Base-by-base conservation (phyloP, 2,329 filamentous ascomycete genomes). In the Exserohilum turcica region DNA sequence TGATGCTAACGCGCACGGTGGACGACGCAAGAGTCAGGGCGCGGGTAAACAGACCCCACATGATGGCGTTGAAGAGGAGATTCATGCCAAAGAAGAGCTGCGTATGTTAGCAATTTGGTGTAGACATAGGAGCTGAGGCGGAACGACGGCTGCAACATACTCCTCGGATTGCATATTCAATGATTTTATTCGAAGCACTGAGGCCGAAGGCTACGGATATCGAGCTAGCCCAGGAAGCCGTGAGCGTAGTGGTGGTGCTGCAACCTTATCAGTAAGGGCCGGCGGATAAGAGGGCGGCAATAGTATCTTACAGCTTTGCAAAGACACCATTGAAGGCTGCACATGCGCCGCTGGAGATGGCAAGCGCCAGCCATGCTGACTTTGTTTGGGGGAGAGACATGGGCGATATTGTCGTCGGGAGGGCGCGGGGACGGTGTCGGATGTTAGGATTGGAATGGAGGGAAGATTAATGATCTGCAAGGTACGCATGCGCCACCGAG, bases 21-120 rank as follows among this genome's bases (percentile, higher is more conserved):
- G 88, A 91, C 52, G 84, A 82, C 12, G 89, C 88, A 15, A 84
- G 82, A 0, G 89, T 85, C n/a, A 93, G 82, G 46, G 90, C 90
- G 43, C 85, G 83, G 6, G 90, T 93, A 77, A 92, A 93, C 42
- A 93, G 82, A 0, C 87, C 86, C 90, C 90, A 93, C 90, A 93
- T 93, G 74, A 91, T 79, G 46, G 84, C 88, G 67, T 92, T 91
- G 74, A 91, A 92, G 45, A 82, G 73, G 38, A 92, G 79, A 66
- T 92, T 93, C 10, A 92, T 80, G 0, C 78, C 82, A 66, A 93
- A 92, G 79, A 92, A 92, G 36, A 82, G 76, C 87, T 90, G 61
- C 39, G 5, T 10, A 13, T 18, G n/a, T 54, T 24, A 54, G 52
- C 32, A 28, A 13, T 15, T 13, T 42, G 29, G 56, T 52, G 10